phyloP scores from a whole-genome alignment of 352 stramenopile species.

The Phytopythium oedochilum region DNA sequence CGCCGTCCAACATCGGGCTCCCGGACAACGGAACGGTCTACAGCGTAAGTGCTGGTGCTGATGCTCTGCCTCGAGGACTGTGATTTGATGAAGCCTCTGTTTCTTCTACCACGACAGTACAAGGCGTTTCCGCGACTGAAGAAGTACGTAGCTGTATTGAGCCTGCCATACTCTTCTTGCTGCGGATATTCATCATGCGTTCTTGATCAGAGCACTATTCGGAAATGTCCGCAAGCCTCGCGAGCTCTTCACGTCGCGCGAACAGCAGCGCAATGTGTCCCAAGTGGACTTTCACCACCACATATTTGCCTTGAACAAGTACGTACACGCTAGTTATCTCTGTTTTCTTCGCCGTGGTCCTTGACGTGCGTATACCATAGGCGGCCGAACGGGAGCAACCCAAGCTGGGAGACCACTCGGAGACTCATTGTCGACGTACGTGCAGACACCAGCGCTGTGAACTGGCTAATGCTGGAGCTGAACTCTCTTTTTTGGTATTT shows the following conservation, averaged over 20 bases:
- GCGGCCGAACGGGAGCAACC: constrained; percentile 41
- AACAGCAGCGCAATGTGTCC: constrained; percentile 72
- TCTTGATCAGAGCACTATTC: constrained; percentile 41
- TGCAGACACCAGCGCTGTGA: neutral
- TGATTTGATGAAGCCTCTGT: no score
- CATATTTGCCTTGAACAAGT: constrained; percentile 64
- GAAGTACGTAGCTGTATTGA: constrained; percentile 33
- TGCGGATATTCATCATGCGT: neutral
- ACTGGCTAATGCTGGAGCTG: neutral
- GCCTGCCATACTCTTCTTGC: neutral
- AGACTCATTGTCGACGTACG: constrained; percentile 64
- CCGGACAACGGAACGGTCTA: constrained; percentile 75
- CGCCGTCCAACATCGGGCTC: constrained; percentile 74
- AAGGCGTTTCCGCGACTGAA: constrained; percentile 79
- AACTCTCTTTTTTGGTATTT: neutral
- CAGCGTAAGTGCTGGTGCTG: constrained; percentile 33
- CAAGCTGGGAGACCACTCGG: constrained; percentile 62
- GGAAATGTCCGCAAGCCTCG: constrained; percentile 72
- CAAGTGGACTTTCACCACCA: constrained; percentile 72
- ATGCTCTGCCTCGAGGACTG: no score
- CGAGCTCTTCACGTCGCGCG: constrained; percentile 58
- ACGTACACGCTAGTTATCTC: neutral
- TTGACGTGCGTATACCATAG: constrained; percentile 12
- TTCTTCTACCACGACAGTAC: no score
- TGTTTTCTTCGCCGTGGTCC: neutral